A percentile compares a stretch with the other conserved stretches of the same genome.
phyloP scores from a whole-genome alignment of 768 basidiomycete species.

The Omphalotus guepiniiformis region DNA sequence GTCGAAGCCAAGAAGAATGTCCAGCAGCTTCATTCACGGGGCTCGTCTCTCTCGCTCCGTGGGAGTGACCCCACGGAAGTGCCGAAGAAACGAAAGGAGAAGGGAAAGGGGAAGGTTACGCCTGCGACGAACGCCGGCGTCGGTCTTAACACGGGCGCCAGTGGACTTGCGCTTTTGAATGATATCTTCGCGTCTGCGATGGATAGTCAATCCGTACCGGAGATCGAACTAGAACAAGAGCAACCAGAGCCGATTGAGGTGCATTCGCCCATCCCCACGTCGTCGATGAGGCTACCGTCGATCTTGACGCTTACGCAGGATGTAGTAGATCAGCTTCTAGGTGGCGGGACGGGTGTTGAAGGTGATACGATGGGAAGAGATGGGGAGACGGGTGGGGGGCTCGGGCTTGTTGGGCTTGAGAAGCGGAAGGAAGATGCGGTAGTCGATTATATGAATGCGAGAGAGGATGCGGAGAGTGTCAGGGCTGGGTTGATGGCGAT shows the following conservation, averaged over 20 bases:
- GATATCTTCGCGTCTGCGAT: slow-evolving; percentile 8
- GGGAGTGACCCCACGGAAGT: no score
- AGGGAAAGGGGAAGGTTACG: no score
- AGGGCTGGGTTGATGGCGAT: not conserved
- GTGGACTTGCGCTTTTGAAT: slow-evolving; percentile 2
- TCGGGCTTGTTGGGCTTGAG: no score
- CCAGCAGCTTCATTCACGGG: no score
- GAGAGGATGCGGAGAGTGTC: not conserved
- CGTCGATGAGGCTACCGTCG: not conserved
- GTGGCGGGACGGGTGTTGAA: not conserved
- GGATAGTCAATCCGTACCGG: not conserved
- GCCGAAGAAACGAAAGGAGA: no score
- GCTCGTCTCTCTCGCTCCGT: no score
- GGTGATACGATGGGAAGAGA: not conserved
- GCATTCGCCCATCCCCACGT: slow-evolving; percentile 2
- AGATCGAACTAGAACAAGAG: not conserved
- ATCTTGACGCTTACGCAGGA: slow-evolving; percentile 1
- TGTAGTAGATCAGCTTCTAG: not conserved
- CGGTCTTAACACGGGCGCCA: not conserved
- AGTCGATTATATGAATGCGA: not conserved
- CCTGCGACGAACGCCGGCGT: not conserved
- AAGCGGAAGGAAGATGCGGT: not conserved
- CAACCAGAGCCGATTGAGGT: slow-evolving; percentile 8
- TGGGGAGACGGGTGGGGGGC: no score
- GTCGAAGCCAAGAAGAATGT: no score